Conservation (phyloP, 108 stramenopile genomes). For the Cylindrotheca closterium region DNA sequence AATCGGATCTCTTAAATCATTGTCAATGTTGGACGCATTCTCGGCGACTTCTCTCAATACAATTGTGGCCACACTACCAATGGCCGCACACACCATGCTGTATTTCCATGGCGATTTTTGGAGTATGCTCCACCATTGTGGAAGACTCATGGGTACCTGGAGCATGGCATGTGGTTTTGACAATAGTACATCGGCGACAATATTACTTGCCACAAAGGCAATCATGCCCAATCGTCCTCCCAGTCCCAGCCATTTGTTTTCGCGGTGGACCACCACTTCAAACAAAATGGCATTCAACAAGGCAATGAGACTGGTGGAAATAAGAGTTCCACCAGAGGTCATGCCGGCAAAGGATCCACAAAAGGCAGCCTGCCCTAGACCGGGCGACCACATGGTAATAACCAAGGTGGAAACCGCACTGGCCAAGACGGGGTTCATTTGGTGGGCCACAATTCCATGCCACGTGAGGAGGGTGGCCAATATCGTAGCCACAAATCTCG, state of each 20-base stretch:
- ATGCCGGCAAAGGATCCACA: slow-evolving; percentile 69
- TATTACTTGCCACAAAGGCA: slow-evolving; percentile 52
- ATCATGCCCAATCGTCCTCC: slow-evolving; percentile 49
- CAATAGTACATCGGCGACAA: slow-evolving; percentile 37
- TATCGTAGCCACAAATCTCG: slow-evolving; percentile 33
- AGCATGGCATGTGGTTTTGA: background rate
- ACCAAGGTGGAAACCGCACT: slow-evolving; percentile 33
- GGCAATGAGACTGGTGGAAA: slow-evolving; percentile 37
- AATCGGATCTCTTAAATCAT: slow-evolving; percentile 55
- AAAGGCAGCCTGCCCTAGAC: slow-evolving; percentile 57
- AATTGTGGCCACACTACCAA: slow-evolving; percentile 60
- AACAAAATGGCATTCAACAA: slow-evolving; percentile 37
- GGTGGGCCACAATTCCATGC: slow-evolving; percentile 5
- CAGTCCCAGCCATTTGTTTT: slow-evolving; percentile 40
- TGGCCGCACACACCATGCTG: slow-evolving; percentile 33
- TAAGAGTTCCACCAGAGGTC: slow-evolving; percentile 29
- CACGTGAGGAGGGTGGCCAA: slow-evolving; percentile 44
- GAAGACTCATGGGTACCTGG: background rate
- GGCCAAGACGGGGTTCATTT: slow-evolving; percentile 21
- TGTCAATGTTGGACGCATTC: slow-evolving; percentile 27
- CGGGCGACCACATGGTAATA: background rate
- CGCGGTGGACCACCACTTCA: slow-evolving; percentile 47
- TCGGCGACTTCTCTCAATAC: slow-evolving; percentile 49
- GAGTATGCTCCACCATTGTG: slow-evolving; percentile 1
- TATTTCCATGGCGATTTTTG: slow-evolving; percentile 13